Evolutionary conservation across 2,329 filamentous ascomycete genomes (phyloP).

Genomic region (Aspergillus fumigatiaffinis): DNA sequence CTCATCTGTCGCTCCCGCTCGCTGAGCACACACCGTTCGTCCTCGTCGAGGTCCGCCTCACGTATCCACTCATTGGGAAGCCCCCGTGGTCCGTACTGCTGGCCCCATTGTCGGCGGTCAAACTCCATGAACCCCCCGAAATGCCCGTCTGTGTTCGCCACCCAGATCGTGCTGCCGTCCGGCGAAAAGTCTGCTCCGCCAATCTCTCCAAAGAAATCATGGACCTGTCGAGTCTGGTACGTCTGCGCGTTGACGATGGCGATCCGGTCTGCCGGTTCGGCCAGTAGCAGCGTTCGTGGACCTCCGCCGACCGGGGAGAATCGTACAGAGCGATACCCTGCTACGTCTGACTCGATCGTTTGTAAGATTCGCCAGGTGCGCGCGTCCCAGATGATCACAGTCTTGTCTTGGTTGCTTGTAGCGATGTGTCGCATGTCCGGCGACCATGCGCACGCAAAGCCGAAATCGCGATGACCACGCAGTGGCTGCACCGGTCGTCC

Average conservation of each 20-base stretch:
- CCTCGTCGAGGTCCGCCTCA: constrained; percentile 32
- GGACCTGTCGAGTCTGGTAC: constrained; percentile 39
- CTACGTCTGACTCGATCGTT: constrained; percentile 42
- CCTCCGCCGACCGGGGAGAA: constrained; percentile 44
- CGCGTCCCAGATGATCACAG: constrained; percentile 45
- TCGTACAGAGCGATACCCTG: constrained; percentile 41
- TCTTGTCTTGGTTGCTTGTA: constrained; percentile 45
- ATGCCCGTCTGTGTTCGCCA: constrained; percentile 41
- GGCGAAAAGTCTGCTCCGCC: constrained; percentile 42
- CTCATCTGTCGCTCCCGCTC: constrained; percentile 31
- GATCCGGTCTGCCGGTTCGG: constrained; percentile 44
- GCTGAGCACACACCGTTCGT: constrained; percentile 34
- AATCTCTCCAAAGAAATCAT: constrained; percentile 46
- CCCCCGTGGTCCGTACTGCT: constrained; percentile 29
- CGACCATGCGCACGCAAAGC: constrained; percentile 46
- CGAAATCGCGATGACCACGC: constrained; percentile 41
- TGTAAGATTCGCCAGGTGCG: constrained; percentile 39
- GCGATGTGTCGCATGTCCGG: constrained; percentile 46
- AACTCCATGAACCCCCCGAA: constrained; percentile 46
- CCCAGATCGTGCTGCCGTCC: constrained; percentile 41
- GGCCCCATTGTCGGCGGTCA: constrained; percentile 37
- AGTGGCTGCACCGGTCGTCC: constrained; percentile 37
- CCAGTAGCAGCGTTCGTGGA: constrained; percentile 40
- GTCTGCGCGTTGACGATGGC: constrained; percentile 43
- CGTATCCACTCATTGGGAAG: constrained; percentile 37